Evolutionary conservation across 2,329 filamentous ascomycete genomes (phyloP).

Genomic region (Fusarium chuoi): DNA sequence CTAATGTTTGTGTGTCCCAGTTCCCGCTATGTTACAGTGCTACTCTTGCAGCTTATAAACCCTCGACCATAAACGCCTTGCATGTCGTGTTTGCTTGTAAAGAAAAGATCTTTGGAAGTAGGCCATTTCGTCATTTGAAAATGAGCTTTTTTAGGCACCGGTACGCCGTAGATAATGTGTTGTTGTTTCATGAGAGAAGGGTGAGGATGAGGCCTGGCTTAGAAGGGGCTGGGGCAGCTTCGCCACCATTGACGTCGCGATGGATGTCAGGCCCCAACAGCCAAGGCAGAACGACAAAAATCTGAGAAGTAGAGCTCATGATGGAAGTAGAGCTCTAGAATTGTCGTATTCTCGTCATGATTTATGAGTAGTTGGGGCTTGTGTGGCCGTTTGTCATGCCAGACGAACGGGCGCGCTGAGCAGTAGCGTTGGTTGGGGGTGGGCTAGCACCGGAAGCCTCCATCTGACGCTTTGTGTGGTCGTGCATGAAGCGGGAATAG

Average conservation of each 20-base stretch:
- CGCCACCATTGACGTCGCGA: constrained; percentile 34
- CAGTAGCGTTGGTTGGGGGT: constrained; percentile 20
- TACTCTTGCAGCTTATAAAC: background rate
- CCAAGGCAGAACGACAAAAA: constrained; percentile 1
- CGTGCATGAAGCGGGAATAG: constrained; percentile 71
- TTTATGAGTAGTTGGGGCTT: constrained; percentile 29
- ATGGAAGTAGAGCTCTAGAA: background rate
- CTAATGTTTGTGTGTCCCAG: background rate
- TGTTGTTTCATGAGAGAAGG: constrained; percentile 7
- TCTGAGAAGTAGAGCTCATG: background rate
- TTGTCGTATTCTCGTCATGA: background rate
- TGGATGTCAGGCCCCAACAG: constrained; percentile 25
- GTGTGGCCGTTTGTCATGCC: constrained; percentile 46
- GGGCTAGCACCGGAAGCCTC: constrained; percentile 57
- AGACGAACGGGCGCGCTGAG: constrained; percentile 21
- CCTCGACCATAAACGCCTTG: constrained; percentile 30
- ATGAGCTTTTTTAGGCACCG: constrained; percentile 30
- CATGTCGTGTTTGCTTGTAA: constrained; percentile 27
- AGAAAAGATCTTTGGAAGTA: constrained; percentile 9
- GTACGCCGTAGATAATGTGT: constrained; percentile 18
- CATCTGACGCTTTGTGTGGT: constrained; percentile 74
- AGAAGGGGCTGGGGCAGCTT: constrained; percentile 12
- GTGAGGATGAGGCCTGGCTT: background rate
- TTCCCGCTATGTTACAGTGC: constrained; percentile 15
- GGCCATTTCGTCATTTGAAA: constrained; percentile 24